Percentiles rank a stretch among this genome's conserved stretches.
Conservation (phyloP, 2,329 filamentous ascomycete species). For the Colletotrichum sp. region DNA sequence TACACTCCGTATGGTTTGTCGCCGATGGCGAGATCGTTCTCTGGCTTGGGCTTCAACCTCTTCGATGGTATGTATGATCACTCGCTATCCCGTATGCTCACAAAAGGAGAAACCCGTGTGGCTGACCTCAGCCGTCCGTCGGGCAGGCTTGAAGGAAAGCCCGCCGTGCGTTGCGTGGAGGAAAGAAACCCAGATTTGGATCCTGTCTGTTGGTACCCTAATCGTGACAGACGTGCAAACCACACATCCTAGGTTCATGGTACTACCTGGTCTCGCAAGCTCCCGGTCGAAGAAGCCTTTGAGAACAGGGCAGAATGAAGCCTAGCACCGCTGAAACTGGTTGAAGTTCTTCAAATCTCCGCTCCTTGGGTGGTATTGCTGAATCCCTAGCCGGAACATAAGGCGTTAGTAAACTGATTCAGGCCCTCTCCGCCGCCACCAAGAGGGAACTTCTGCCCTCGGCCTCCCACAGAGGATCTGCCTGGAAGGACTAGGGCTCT, state of each 20-base stretch:
- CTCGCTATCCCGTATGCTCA: not conserved
- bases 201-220: not conserved
- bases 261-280: not conserved
- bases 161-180: not conserved
- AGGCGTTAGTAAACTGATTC: not conserved
- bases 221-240: not conserved
- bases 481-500: not conserved
- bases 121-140: not conserved
- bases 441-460: not conserved
- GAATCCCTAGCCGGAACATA: not conserved
- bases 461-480: not conserved
- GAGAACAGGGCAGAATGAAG: not conserved
- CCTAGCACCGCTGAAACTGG: not conserved
- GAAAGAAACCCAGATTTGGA: not conserved
- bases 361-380: not conserved
- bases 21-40: not conserved
- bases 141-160: not conserved
- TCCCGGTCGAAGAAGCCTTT: not conserved
- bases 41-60: not conserved
- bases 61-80: not conserved
- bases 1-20: not conserved
- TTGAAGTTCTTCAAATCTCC: not conserved
- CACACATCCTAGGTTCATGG: not conserved
- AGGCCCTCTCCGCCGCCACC: not conserved
- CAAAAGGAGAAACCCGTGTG: not conserved